A percentile compares a stretch with the other conserved stretches of the same genome.
phyloP scores from a whole-genome alignment of 352 stramenopile species.

The Pythium pectinolyticum region DNA sequence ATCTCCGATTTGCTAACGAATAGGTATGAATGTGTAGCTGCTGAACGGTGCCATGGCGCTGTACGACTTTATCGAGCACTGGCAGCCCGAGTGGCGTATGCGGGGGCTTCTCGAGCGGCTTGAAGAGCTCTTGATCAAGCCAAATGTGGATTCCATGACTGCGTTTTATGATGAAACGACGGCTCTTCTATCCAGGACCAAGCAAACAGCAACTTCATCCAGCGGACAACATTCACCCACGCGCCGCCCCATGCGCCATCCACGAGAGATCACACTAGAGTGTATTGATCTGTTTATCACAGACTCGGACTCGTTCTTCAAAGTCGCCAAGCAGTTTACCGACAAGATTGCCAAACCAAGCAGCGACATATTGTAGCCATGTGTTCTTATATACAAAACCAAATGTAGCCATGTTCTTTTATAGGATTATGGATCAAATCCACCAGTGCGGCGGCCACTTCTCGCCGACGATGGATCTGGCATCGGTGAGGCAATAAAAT shows the following conservation, averaged over 20 bases:
- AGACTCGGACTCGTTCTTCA: constrained; percentile 36
- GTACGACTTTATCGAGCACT: constrained; percentile 42
- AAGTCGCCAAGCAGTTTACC: constrained; percentile 40
- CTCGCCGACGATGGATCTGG: constrained; percentile 10
- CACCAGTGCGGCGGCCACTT: background rate
- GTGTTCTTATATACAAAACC: background rate
- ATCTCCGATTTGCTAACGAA: background rate
- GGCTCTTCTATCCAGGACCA: constrained; percentile 13
- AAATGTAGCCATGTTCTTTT: constrained; percentile 19
- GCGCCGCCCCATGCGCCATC: constrained; percentile 39
- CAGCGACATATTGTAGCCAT: background rate
- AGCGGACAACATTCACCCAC: background rate
- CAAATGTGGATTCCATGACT: constrained; percentile 46
- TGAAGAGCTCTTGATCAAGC: constrained; percentile 35
- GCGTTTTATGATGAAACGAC: constrained; percentile 47
- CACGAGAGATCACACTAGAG: constrained; percentile 50
- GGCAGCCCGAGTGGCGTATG: constrained; percentile 61
- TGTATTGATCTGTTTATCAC: constrained; percentile 50
- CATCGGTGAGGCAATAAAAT: constrained; percentile 41
- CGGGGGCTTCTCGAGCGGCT: constrained; percentile 46
- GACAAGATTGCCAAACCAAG: constrained; percentile 19
- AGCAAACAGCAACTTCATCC: constrained; percentile 4
- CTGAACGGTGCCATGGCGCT: constrained; percentile 54
- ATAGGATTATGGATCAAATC: constrained; percentile 29
- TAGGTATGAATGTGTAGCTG: constrained; percentile 28